Evolutionary conservation across 1,284 basidiomycete species (phyloP).

Genomic region (Neolentinus lepideus): DNA sequence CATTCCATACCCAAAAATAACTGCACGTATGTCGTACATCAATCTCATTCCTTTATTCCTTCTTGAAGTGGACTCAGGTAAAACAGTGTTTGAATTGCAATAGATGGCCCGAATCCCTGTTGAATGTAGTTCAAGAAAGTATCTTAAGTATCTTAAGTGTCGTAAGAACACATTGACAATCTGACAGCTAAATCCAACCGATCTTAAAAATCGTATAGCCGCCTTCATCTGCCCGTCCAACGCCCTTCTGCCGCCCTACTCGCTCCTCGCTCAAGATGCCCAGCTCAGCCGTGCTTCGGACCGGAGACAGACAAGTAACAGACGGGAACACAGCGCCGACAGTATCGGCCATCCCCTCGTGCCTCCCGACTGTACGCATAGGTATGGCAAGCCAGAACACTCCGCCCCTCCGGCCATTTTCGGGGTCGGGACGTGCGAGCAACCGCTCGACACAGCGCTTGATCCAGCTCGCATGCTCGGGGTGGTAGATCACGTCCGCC

Average conservation of each 20-base stretch:
- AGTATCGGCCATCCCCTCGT: slow-evolving; percentile 51
- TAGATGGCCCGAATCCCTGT: no score
- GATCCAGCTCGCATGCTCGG: slow-evolving; percentile 61
- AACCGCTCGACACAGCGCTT: slow-evolving; percentile 46
- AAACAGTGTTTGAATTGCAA: no score
- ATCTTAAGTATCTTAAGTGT: no score
- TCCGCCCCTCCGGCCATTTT: slow-evolving; percentile 22
- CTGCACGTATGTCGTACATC: background rate
- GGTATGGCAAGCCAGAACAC: slow-evolving; percentile 72
- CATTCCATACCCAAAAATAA: background rate
- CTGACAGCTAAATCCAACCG: slow-evolving; percentile 36
- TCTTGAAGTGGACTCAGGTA: background rate
- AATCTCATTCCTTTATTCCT: background rate
- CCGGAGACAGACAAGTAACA: background rate
- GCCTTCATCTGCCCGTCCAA: slow-evolving; percentile 64
- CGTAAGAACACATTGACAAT: no score
- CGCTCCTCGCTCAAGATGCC: slow-evolving; percentile 37
- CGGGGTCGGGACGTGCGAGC: slow-evolving; percentile 27
- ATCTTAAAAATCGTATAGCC: slow-evolving; percentile 65
- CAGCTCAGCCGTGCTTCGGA: slow-evolving; percentile 19
- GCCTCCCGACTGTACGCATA: slow-evolving; percentile 57
- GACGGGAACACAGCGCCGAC: slow-evolving; percentile 52
- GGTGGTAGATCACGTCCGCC: slow-evolving; percentile 71
- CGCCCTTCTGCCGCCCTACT: slow-evolving; percentile 38
- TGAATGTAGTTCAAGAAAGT: no score